Conservation (phyloP, 192 early-diverging fungal genomes). For the Thamnidium elegans region DNA sequence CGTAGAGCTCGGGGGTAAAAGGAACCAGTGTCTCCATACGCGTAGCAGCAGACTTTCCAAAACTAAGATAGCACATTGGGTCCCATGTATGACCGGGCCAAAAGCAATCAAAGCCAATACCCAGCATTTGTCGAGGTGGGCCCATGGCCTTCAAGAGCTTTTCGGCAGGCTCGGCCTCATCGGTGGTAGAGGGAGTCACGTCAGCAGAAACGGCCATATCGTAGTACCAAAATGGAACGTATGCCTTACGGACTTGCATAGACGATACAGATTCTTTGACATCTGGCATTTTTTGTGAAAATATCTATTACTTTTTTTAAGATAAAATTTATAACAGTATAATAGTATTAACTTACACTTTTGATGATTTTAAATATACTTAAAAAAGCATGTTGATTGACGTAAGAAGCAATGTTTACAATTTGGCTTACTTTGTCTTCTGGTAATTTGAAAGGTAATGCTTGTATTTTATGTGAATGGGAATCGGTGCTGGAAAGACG, state of each 20-base stretch:
- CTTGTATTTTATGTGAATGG: slow-evolving; percentile 29
- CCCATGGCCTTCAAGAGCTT: slow-evolving; percentile 1
- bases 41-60: slow-evolving; percentile 12
- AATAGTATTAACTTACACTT: slow-evolving; percentile 16
- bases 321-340: background rate
- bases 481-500: background rate
- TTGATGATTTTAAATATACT: slow-evolving; percentile 33
- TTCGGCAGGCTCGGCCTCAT: background rate
- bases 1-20: slow-evolving; percentile 11
- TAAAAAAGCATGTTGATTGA: slow-evolving; percentile 22
- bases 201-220: slow-evolving; percentile 25
- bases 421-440: slow-evolving; percentile 22
- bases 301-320: slow-evolving; percentile 10
- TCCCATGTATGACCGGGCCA: slow-evolving; percentile 33
- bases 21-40: slow-evolving; percentile 15
- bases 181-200: background rate
- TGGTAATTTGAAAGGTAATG: slow-evolving; percentile 32
- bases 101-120: slow-evolving; percentile 29
- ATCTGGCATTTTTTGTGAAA: slow-evolving; percentile 19
- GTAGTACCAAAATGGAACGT: slow-evolving; percentile 35
- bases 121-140: background rate
- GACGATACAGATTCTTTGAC: slow-evolving; percentile 20
- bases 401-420: slow-evolving; percentile 23
- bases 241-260: slow-evolving; percentile 26
- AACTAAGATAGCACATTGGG: slow-evolving; percentile 30